phyloP scores from a whole-genome alignment of 2,329 filamentous ascomycete genomes.

The Chaetomiaceae sp. region DNA sequence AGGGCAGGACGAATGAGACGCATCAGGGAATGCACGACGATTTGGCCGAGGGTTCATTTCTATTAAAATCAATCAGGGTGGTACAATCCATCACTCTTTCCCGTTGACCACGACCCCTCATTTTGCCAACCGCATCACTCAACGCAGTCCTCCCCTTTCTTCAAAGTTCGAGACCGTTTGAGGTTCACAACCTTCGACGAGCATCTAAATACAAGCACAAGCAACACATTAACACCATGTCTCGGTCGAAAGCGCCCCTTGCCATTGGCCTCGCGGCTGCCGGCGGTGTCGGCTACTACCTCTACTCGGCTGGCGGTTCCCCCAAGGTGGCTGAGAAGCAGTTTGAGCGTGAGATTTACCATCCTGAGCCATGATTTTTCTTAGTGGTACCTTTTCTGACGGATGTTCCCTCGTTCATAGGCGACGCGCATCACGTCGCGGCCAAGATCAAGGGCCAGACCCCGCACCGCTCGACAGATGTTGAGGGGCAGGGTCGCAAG shows the following conservation, averaged over 20 bases:
- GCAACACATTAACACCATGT: slow-evolving; percentile 31
- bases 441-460: slow-evolving; percentile 60
- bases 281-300: slow-evolving; percentile 76
- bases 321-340: slow-evolving; percentile 80
- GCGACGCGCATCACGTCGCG: slow-evolving; percentile 66
- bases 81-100: slow-evolving; percentile 4
- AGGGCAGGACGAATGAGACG: slow-evolving; percentile 9
- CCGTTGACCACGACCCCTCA: no score
- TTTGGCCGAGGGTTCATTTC: no score
- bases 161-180: background rate
- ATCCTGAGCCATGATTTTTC: background rate
- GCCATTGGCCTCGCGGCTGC: slow-evolving; percentile 57
- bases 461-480: slow-evolving; percentile 51
- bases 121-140: slow-evolving; percentile 3
- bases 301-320: slow-evolving; percentile 79
- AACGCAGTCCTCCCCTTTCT: background rate
- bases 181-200: background rate
- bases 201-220: background rate
- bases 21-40: slow-evolving; percentile 6
- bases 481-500: slow-evolving; percentile 58
- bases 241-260: slow-evolving; percentile 41
- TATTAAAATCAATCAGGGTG: slow-evolving; percentile 18
- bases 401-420: slow-evolving; percentile 38
- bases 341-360: slow-evolving; percentile 63
- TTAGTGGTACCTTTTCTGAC: background rate